Evolutionary conservation across 2,329 filamentous ascomycete species (phyloP), one percentile per base, ranked within the genome.

Genomic region (Daldinia sp.): DNA sequence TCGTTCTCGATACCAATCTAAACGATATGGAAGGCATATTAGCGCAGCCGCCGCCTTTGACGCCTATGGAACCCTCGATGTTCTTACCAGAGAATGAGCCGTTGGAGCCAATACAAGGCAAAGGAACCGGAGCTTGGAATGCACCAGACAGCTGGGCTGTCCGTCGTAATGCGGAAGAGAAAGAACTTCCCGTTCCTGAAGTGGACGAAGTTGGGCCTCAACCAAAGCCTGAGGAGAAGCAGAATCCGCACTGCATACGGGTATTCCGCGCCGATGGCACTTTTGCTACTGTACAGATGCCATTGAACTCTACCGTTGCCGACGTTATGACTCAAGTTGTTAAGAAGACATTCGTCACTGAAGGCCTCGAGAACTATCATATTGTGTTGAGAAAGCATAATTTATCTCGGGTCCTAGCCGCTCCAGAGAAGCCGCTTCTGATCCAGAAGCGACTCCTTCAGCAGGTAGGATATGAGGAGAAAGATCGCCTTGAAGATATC

Each of bases 81-180:
- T 80, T 86, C 20, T 64, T 73, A 30, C 53, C 72, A 12, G 75
- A 78, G 4, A 33, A 64, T 12, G 77, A 78, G 44, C 62, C 69
- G 33, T 65, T 66, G 6, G 77, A 78, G 33, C 72, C 74, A 42
- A 41, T 70, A 35, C 78, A 79, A 23, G 67, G 74, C 39, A 79
- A 82, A 56, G 81, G 78, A 30, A 74, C 78, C 42, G 89, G 90
- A 1, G 88, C 89, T 3, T 99, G 95, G 95, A 93, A 97, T 79
- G 94, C 94, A 3, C 95, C 96, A 1, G 95, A 98, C 79, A 98
- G 94, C 78, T 99, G 96, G 96, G 94, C 93, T 57, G 95, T 98
- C 28, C 93, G 92, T 73, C 90, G 89, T 67, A 85, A 85, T 50
- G 88, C 87, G 6, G 90, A 93, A 73, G 91, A 93, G 61, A 87